Base-by-base conservation (phyloP, 2,329 filamentous ascomycete species). In the Ceratocystis eucalypticola region DNA sequence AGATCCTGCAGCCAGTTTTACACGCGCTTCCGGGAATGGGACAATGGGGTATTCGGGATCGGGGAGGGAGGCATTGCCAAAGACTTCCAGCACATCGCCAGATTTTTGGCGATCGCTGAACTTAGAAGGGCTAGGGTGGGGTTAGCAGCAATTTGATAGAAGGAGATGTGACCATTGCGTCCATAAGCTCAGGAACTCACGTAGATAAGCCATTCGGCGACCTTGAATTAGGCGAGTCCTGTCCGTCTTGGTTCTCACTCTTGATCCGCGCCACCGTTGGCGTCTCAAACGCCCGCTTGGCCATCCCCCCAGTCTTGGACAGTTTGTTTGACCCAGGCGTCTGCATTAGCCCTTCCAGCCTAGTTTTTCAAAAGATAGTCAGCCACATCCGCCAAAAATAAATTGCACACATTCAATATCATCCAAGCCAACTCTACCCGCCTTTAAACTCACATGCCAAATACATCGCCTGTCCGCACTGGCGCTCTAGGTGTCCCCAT, bases 1-100 rank as follows among this genome's bases (percentile, higher is more conserved):
- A 1, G 91, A 93, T 68, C 89, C 89, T 2, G 91, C 89, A 5
- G 87, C 92, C 22, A 96, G 81, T 73, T 89, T 92, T 74, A 97
- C 85, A 63, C 94, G 88, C 17, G 90, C 74, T 74, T 94, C 89
- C 10, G 84, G 74, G 70, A 85, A 89, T 0, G 88, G 87, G 41
- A 87, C 86, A 28, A 89, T 82, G 1, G 88, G 89, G 1, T 87
- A 79, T 61, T 90, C 85, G 37, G 88, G 79, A 0, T 85, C 76
- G 15, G 81, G 74, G 69, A 99, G 81, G 64, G 92, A 53, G 22
- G 86, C 78, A 1, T 83, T 75, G 12, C 80, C 73, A 69, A 99
- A 81, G 33, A 91, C 83, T 74, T 97, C 92, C 61, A 94, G 74
- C 8, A 91, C 82, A 71, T 95, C 88, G 66, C 93, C 93, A 12